A percentile compares a stretch with the other conserved stretches of the same genome.
Conservation (phyloP, 2,329 filamentous ascomycete genomes). For the Aspergillus neoniger region DNA sequence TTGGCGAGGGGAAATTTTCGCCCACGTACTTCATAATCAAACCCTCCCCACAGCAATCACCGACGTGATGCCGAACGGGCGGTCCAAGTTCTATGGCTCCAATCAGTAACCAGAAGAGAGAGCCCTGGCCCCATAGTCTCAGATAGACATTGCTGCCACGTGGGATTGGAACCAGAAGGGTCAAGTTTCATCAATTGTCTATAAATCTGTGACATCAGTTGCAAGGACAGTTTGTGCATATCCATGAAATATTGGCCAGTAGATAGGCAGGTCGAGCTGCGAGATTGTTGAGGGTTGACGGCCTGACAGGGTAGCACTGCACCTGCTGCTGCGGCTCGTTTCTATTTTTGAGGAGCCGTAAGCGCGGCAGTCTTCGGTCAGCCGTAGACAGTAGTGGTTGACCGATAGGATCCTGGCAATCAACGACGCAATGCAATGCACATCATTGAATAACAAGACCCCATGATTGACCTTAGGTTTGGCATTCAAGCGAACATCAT, state of each 20-base stretch:
- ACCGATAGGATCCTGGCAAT: not conserved
- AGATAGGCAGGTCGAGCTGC: not conserved
- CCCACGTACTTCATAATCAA: conserved; percentile 14
- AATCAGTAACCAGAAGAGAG: conserved; percentile 1
- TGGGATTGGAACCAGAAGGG: conserved; percentile 13
- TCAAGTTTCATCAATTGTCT: conserved; percentile 11
- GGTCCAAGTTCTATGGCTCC: conserved; percentile 21
- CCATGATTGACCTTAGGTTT: not conserved
- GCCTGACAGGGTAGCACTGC: not conserved
- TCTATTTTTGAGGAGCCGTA: conserved; percentile 5
- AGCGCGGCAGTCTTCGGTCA: not conserved
- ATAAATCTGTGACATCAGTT: conserved; percentile 6
- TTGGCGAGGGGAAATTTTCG: not conserved
- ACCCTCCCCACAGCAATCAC: conserved; percentile 17
- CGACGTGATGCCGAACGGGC: conserved; percentile 19
- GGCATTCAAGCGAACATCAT: no score
- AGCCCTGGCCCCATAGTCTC: conserved; percentile 8
- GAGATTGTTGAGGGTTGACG: not conserved
- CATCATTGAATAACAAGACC: not conserved
- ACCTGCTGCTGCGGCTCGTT: not conserved
- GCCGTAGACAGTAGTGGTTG: not conserved
- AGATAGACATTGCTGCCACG: conserved; percentile 19
- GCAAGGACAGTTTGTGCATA: not conserved
- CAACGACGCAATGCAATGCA: not conserved
- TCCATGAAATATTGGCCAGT: not conserved